These are phyloP conservation scores for Fusarium siculi DNA, from an alignment of 2,329 filamentous ascomycete genomes.

Conservation along the genomic window DNA sequence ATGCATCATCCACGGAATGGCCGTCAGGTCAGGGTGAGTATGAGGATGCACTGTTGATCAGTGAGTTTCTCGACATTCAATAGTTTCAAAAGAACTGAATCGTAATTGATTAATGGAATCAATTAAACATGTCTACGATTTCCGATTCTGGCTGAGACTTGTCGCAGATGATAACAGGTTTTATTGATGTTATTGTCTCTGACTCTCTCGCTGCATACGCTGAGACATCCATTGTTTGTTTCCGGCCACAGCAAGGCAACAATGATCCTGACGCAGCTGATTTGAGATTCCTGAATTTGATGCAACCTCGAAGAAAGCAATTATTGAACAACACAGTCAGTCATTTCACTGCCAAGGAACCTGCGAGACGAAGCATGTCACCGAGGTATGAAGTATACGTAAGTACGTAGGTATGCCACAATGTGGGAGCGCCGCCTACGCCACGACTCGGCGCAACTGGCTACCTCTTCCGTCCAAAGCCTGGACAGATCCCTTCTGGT, in stretches of 20 bases:
- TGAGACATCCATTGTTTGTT: conserved; percentile 5
- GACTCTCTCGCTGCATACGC: neutral
- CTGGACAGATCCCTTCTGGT: conserved; percentile 1
- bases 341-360: conserved; percentile 3
- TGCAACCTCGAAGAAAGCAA: neutral
- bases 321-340: neutral
- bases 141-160: conserved; percentile 1
- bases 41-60: neutral
- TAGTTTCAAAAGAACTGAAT: conserved; percentile 15
- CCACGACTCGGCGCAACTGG: conserved; percentile 1
- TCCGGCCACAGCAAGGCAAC: conserved; percentile 4
- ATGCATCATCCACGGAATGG: conserved; percentile 18
- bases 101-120: neutral
- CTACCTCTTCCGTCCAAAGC: conserved; percentile 21
- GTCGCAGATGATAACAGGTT: conserved; percentile 13
- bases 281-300: conserved; percentile 3
- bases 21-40: conserved; percentile 7
- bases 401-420: neutral
- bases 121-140: conserved; percentile 14
- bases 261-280: conserved; percentile 4
- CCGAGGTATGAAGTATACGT: neutral
- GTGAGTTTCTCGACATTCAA: neutral
- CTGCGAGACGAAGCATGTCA: conserved; percentile 19
- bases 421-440: neutral
- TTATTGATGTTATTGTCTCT: neutral